A percentile compares a stretch with the other conserved stretches of the same genome.
Conservation (phyloP, 352 stramenopile genomes). For the Phytophthora pinifolia region DNA sequence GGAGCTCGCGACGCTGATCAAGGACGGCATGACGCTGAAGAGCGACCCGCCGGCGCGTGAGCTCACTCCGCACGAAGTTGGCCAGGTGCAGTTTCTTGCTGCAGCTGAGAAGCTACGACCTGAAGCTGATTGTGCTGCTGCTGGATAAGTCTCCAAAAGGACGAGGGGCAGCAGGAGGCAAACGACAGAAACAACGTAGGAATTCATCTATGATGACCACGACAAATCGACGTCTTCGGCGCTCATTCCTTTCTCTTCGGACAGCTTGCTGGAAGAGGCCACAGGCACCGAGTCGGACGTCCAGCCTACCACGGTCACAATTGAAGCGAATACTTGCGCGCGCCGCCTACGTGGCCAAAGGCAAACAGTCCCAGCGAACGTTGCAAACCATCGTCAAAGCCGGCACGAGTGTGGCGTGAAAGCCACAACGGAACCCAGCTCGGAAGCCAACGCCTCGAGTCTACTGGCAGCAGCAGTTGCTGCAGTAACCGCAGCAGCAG, state of each 20-base stretch:
- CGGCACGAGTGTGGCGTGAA: too few relatives aligned
- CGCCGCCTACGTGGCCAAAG: too few relatives aligned
- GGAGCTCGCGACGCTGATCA: slow-evolving; percentile 62
- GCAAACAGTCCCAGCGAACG: too few relatives aligned
- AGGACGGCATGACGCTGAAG: slow-evolving; percentile 53
- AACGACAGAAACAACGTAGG: slow-evolving; percentile 11
- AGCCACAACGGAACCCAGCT: too few relatives aligned
- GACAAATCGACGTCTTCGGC: slow-evolving; percentile 43
- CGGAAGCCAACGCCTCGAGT: too few relatives aligned
- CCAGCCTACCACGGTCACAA: too few relatives aligned
- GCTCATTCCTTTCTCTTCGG: slow-evolving; percentile 51
- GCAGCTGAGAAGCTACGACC: slow-evolving; percentile 78
- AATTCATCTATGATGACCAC: slow-evolving; percentile 27
- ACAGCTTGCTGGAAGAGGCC: slow-evolving; percentile 57
- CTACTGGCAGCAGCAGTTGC: slow-evolving; percentile 19
- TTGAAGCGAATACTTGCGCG: too few relatives aligned
- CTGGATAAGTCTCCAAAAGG: slow-evolving; percentile 76
- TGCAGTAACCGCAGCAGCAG: slow-evolving; percentile 14
- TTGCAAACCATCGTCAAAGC: too few relatives aligned
- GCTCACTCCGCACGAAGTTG: slow-evolving; percentile 49
- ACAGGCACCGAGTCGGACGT: too few relatives aligned
- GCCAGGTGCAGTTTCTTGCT: slow-evolving; percentile 59
- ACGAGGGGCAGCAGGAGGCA: slow-evolving; percentile 20
- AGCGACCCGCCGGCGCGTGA: slow-evolving; percentile 20
- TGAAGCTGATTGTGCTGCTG: slow-evolving; percentile 63